Evolutionary conservation across 2,329 filamentous ascomycete genomes (phyloP).

Genomic region (Fusarium incarnatum): DNA sequence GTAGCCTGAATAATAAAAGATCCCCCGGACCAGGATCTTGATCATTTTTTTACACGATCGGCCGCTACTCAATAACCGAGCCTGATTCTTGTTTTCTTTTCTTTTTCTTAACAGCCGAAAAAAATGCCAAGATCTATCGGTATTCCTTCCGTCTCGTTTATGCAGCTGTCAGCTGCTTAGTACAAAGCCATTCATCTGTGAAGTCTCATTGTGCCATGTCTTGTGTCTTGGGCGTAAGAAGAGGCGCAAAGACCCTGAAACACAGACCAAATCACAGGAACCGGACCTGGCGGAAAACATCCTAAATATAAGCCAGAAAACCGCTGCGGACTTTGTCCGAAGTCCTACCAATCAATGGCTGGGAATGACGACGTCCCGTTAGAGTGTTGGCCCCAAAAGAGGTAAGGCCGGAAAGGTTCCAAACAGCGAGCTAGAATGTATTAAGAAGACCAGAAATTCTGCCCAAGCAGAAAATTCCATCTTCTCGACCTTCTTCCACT

Average conservation of each 20-base stretch:
- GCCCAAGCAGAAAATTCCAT: neutral
- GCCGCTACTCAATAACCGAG: neutral
- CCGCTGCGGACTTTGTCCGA: neutral
- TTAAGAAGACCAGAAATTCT: neutral
- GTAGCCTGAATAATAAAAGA: neutral
- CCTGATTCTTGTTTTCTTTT: neutral
- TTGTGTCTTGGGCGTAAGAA: neutral
- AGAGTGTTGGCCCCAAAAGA: neutral
- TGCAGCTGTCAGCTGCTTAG: neutral
- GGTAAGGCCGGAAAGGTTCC: neutral
- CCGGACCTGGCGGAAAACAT: neutral
- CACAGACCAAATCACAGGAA: neutral
- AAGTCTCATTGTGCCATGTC: neutral
- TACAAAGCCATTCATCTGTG: neutral
- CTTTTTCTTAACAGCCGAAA: neutral
- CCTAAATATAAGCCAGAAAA: neutral
- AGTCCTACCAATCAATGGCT: neutral
- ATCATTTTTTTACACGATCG: neutral
- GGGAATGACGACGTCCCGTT: no score
- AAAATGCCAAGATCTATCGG: neutral
- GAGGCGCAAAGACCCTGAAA: neutral
- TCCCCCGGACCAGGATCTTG: neutral
- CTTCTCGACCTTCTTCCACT: neutral
- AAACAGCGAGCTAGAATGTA: neutral
- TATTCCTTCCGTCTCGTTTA: neutral